These are phyloP conservation scores for Trichomonas gallinae DNA, from an alignment of 208 protist species.

Conservation along the genomic window DNA sequence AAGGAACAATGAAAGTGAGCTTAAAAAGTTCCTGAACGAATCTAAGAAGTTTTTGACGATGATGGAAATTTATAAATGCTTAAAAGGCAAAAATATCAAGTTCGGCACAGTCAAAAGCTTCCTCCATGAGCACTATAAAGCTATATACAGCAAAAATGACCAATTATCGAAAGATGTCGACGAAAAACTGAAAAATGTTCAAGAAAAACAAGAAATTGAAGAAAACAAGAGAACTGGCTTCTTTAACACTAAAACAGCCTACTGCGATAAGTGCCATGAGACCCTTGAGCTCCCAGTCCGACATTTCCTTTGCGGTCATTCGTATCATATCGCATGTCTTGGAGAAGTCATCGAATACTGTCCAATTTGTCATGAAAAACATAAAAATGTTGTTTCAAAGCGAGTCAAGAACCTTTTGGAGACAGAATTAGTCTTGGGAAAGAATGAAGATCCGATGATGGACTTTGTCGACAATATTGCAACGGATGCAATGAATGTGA, in stretches of 20 bases:
- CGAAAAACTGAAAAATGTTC: neutral
- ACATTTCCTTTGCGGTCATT: neutral
- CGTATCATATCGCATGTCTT: neutral
- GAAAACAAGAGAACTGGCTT: neutral
- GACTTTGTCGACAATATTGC: too few relatives aligned
- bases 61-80: neutral
- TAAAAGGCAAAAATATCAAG: neutral
- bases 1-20: neutral
- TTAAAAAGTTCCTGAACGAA: neutral
- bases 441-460: too few relatives aligned
- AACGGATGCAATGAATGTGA: too few relatives aligned
- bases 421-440: too few relatives aligned
- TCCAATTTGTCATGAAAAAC: neutral
- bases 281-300: neutral
- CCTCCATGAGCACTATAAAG: neutral
- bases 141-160: neutral
- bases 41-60: neutral
- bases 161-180: neutral
- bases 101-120: neutral
- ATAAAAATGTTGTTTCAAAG: neutral
- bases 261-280: neutral
- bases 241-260: neutral
- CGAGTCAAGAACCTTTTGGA: too few relatives aligned
- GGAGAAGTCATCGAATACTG: neutral
- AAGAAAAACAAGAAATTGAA: neutral